phyloP scores from a whole-genome alignment of 441 rosid genomes.

The Aleurites moluccanus region DNA sequence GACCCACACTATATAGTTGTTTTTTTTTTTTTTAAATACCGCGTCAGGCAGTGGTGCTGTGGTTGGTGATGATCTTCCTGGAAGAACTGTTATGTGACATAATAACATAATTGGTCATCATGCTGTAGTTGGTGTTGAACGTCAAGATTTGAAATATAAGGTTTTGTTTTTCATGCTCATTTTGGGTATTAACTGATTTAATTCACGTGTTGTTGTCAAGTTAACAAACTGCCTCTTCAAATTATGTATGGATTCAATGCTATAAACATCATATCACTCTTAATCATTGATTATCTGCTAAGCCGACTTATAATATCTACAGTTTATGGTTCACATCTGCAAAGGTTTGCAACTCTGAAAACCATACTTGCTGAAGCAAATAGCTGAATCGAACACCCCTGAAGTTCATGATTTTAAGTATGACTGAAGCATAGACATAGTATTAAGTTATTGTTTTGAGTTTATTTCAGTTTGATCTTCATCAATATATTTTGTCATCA shows the following conservation, averaged over 20 bases:
- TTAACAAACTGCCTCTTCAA: neutral
- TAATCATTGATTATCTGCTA: neutral
- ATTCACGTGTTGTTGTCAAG: neutral
- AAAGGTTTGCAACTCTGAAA: neutral
- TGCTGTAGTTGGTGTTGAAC: slow-evolving; percentile 82
- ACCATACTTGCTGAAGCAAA: neutral
- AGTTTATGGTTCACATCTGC: neutral
- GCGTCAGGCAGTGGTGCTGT: slow-evolving; percentile 85
- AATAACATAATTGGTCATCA: slow-evolving; percentile 79
- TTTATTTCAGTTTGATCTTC: neutral
- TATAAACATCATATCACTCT: neutral
- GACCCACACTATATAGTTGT: neutral
- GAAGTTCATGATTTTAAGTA: no score
- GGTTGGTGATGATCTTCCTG: slow-evolving; percentile 89
- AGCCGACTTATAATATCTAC: neutral
- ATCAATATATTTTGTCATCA: neutral
- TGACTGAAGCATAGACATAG: neutral
- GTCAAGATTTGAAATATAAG: slow-evolving; percentile 94
- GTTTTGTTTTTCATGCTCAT: slow-evolving; percentile 33
- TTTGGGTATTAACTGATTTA: neutral
- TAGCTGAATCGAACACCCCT: no score
- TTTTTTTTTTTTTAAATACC: slow-evolving; percentile 24
- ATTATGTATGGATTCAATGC: neutral
- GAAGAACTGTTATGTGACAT: slow-evolving; percentile 59
- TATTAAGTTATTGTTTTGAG: neutral